phyloP scores from a whole-genome alignment of 106 monocot genomes.

The Agapanthus africanus region DNA sequence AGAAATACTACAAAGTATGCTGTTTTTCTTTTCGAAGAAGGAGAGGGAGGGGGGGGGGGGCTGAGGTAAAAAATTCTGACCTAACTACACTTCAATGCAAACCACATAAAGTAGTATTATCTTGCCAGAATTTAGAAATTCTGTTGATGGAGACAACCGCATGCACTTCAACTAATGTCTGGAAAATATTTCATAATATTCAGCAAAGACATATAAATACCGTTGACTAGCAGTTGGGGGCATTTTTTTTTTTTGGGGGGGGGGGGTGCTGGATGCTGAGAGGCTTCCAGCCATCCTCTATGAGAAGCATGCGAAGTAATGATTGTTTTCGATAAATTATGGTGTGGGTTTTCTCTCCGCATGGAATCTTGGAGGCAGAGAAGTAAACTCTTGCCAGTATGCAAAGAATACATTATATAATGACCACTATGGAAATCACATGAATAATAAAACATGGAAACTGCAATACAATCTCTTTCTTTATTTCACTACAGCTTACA shows the following conservation, averaged over 20 bases:
- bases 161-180: too few relatives aligned
- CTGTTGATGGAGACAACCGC: too few relatives aligned
- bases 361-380: constrained; percentile 3
- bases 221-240: too few relatives aligned
- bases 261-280: background rate
- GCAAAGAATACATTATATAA: too few relatives aligned
- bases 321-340: background rate
- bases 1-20: background rate
- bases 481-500: too few relatives aligned
- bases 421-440: background rate
- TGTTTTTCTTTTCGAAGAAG: background rate
- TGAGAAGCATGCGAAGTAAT: background rate
- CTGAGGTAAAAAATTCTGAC: background rate
- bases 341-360: background rate
- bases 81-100: too few relatives aligned
- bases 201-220: too few relatives aligned
- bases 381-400: background rate
- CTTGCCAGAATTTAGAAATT: background rate
- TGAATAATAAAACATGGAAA: background rate
- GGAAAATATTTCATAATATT: too few relatives aligned
- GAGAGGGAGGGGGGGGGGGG: background rate
- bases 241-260: background rate
- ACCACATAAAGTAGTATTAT: background rate
- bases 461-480: too few relatives aligned
- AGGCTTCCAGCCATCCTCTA: too few relatives aligned